Conservation (phyloP, 495 filamentous ascomycete genomes). For the Neurospora sp. region DNA sequence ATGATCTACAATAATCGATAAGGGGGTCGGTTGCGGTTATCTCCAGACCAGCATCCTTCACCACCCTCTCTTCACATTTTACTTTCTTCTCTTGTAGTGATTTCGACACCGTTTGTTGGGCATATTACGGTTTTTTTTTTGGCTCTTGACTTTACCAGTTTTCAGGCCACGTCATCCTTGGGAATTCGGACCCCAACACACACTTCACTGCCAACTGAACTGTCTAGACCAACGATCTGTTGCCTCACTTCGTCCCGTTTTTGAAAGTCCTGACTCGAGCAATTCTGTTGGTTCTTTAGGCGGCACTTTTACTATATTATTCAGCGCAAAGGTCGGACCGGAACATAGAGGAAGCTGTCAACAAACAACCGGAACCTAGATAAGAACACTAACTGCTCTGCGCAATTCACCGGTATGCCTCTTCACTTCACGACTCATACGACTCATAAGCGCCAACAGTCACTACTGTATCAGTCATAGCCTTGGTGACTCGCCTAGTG, state of each 20-base stretch:
- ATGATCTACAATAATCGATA: too few relatives aligned
- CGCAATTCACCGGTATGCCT: neutral
- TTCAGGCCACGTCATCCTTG: neutral
- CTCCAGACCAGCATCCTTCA: too few relatives aligned
- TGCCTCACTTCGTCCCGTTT: neutral
- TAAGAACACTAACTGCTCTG: neutral
- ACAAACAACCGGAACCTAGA: neutral
- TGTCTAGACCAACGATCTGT: neutral
- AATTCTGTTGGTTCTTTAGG: neutral
- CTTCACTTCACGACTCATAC: neutral
- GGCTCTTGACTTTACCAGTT: too few relatives aligned
- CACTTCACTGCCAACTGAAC: neutral
- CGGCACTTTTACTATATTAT: neutral
- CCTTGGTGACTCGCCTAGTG: neutral
- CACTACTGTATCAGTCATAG: neutral
- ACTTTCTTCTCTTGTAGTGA: too few relatives aligned
- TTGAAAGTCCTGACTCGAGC: neutral
- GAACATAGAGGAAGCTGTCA: neutral
- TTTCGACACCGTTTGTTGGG: too few relatives aligned
- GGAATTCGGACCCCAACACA: neutral
- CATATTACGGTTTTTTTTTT: too few relatives aligned
- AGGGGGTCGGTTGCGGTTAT: too few relatives aligned
- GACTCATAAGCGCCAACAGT: neutral
- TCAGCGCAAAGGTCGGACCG: too few relatives aligned
- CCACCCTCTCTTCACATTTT: too few relatives aligned